Evolutionary conservation across 345 rosid species (phyloP).

Genomic region (Mallotus nudiflorus): DNA sequence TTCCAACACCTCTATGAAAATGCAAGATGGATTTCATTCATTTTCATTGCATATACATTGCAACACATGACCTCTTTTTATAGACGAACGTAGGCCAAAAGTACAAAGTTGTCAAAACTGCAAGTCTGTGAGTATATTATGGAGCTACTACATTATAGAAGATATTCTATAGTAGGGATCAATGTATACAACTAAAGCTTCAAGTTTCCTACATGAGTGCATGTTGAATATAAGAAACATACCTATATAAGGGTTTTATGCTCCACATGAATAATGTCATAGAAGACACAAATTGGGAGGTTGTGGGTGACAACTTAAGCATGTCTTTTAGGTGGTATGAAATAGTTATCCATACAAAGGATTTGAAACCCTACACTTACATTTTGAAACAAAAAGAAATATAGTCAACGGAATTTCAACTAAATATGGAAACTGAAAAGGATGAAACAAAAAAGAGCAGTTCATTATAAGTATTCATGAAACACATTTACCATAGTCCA

Average conservation of each 20-base stretch:
- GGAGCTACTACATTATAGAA: not conserved
- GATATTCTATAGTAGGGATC: not conserved
- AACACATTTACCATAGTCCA: too few species aligned
- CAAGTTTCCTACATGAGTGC: not conserved
- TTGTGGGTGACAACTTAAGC: constrained; percentile 89
- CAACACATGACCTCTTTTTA: not conserved
- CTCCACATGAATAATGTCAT: constrained; percentile 96
- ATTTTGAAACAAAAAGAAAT: not conserved
- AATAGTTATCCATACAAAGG: constrained; percentile 97
- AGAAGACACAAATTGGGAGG: constrained; percentile 84
- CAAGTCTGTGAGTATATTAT: not conserved
- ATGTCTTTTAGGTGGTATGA: constrained; percentile 91
- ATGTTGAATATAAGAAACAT: constrained; percentile 9
- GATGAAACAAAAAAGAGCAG: not conserved
- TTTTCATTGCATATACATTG: not conserved
- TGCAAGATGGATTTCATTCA: not conserved
- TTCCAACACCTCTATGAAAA: not conserved
- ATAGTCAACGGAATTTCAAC: not conserved
- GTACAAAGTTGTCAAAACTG: not conserved
- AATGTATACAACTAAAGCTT: not conserved
- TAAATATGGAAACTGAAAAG: too few species aligned
- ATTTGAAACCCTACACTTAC: constrained; percentile 79
- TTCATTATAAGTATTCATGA: not conserved
- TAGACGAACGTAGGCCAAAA: not conserved
- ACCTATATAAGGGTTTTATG: constrained; percentile 94